Evolutionary conservation across 2,329 filamentous ascomycete genomes (phyloP), one percentile per base, ranked within the genome.

Genomic region (Tolypocladium tropicale): DNA sequence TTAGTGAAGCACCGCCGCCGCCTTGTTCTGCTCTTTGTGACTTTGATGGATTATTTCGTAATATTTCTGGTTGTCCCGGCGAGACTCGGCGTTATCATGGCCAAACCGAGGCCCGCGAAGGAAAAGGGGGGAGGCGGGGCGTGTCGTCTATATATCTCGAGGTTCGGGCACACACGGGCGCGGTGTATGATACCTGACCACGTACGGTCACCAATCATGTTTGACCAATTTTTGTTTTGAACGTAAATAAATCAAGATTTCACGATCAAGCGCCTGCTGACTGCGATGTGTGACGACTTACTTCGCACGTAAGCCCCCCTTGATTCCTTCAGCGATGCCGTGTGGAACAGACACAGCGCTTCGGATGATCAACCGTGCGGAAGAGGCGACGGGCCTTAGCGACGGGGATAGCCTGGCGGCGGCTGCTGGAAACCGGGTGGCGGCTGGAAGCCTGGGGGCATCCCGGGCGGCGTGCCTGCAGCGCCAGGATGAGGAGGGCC

Each of bases 391-490:
- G 14, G n/a, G 16, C 32, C 23, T 55, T 30, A 53, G 32, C 71
- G 67, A 48, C 70, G 67, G 39, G 65, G 68, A 58, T 73, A 75
- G 23, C 74, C 74, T 7, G 75, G 51, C 30, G 72, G 67, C 34
- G 69, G 66, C 48, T 64, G 66, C 48, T 64, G 68, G 59, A 74
- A 76, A 30, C 75, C 75, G 10, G 76, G 75, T 18, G 76, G 76
- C 12, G 76, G 74, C 59, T 75, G 73, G 58, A 77, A 77, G 2
- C 74, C 75, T 6, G 74, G 73, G 49, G 74, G 75, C 10, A 75
- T 72, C 4, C 72, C 73, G 12, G 74, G 70, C 21, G 71, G 68
- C 30, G 66, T 64, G 28, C 65, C 68, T 14, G 67, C 61, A 6
- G 62, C 63, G 10, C 68, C 68, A 14, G 68, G 70, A n/a, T n/a